Percentiles rank a stretch among this genome's conserved stretches.
These are phyloP conservation scores for Quercus engelmannii DNA, from an alignment of 306 rosid species.

Conservation along the genomic window DNA sequence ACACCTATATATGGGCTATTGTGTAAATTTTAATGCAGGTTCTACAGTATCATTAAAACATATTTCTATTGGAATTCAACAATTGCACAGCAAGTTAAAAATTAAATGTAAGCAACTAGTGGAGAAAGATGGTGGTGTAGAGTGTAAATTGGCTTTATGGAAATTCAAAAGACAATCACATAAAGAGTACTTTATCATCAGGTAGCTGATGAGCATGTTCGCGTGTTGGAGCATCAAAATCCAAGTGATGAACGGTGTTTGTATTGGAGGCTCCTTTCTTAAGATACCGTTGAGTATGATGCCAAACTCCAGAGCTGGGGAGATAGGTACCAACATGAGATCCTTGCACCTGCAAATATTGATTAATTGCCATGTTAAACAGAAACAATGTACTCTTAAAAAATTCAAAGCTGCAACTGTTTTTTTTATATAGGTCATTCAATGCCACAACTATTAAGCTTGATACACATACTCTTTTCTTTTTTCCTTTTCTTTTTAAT, in stretches of 20 bases:
- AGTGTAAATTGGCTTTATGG: constrained; percentile 12
- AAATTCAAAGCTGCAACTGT: background rate
- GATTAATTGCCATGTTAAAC: constrained; percentile 6
- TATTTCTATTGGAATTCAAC: background rate
- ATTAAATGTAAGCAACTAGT: constrained; percentile 4
- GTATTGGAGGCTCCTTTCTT: constrained; percentile 60
- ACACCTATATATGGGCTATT: background rate
- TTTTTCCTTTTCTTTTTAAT: background rate
- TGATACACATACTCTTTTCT: background rate
- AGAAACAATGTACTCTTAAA: background rate
- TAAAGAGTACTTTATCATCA: constrained; percentile 65
- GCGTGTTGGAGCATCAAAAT: constrained; percentile 97
- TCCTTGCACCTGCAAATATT: constrained; percentile 69
- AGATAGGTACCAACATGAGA: constrained; percentile 93
- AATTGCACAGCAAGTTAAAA: constrained; percentile 8
- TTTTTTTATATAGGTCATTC: too few relatives aligned
- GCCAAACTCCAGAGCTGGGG: constrained; percentile 92
- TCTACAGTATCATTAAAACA: background rate
- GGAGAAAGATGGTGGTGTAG: constrained; percentile 5
- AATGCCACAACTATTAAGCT: background rate
- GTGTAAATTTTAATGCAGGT: constrained; percentile 5
- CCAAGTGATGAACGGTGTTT: constrained; percentile 80
- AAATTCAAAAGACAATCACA: constrained; percentile 16
- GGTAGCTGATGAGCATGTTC: constrained; percentile 86
- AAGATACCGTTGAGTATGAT: constrained; percentile 79